Conservation (phyloP, 2,329 filamentous ascomycete species). For the Aureobasidium uvarum region DNA sequence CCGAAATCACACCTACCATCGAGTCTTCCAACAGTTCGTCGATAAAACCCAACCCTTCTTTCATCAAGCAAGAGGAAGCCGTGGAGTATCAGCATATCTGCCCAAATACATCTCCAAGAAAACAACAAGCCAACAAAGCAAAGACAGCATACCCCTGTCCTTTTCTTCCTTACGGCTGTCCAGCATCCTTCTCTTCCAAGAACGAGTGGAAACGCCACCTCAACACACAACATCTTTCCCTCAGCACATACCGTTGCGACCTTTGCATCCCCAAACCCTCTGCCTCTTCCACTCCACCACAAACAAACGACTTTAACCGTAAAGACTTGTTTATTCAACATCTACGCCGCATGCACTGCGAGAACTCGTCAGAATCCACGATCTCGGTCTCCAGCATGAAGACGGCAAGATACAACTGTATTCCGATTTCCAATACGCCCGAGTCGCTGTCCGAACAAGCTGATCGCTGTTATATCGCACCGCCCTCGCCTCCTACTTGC, state of each 20-base stretch:
- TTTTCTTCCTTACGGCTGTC: conserved; percentile 74
- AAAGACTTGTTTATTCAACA: conserved; percentile 93
- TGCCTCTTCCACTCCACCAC: conserved; percentile 25
- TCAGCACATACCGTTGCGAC: conserved; percentile 50
- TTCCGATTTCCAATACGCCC: conserved; percentile 26
- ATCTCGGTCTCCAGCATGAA: conserved; percentile 34
- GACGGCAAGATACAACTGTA: conserved; percentile 24
- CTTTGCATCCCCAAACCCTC: conserved; percentile 58
- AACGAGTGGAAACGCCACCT: conserved; percentile 97
- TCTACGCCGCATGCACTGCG: conserved; percentile 76
- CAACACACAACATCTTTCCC: conserved; percentile 71
- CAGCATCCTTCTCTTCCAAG: conserved; percentile 70
- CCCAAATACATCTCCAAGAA: background rate
- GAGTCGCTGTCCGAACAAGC: conserved; percentile 48
- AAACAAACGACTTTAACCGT: conserved; percentile 72
- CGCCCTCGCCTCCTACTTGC: conserved; percentile 60
- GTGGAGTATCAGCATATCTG: background rate
- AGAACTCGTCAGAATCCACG: conserved; percentile 37
- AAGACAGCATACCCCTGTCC: conserved; percentile 65
- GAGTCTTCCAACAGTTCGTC: background rate
- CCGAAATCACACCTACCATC: background rate
- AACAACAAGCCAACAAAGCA: background rate
- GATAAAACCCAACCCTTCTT: too few species aligned
- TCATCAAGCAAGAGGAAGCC: conserved; percentile 7
- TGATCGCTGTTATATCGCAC: conserved; percentile 60